Percentiles rank a stretch among this genome's conserved stretches.
phyloP scores from a whole-genome alignment of 2,329 filamentous ascomycete species.

The Pyricularia grisea region DNA sequence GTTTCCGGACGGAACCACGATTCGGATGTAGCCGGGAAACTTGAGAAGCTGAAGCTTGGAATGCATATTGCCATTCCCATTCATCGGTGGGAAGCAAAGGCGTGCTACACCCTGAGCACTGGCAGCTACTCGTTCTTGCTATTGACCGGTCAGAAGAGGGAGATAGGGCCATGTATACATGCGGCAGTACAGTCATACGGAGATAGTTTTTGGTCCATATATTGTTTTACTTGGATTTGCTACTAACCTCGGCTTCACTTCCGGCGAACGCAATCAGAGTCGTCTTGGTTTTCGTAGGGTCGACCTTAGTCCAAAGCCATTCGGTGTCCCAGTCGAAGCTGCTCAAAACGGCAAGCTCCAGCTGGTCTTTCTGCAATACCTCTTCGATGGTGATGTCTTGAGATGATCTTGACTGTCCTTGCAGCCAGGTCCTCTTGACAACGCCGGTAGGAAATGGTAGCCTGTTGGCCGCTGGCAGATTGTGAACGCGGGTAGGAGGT shows the following conservation, averaged over 20 bases:
- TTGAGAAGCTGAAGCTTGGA: slow-evolving; percentile 91
- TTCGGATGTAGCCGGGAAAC: slow-evolving; percentile 59
- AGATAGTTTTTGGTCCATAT: neutral
- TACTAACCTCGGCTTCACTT: slow-evolving; percentile 39
- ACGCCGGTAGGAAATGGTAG: slow-evolving; percentile 46
- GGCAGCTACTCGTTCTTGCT: slow-evolving; percentile 39
- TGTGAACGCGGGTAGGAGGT: neutral
- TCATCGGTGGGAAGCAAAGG: slow-evolving; percentile 78
- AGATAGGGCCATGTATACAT: neutral
- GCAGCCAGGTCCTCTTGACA: slow-evolving; percentile 75
- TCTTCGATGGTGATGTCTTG: slow-evolving; percentile 86
- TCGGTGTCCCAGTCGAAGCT: slow-evolving; percentile 80
- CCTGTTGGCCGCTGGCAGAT: neutral
- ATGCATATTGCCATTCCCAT: slow-evolving; percentile 71
- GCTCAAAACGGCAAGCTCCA: slow-evolving; percentile 73
- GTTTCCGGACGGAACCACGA: slow-evolving; percentile 84
- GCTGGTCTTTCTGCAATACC: slow-evolving; percentile 61
- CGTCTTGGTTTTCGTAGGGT: slow-evolving; percentile 50
- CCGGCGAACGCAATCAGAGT: slow-evolving; percentile 48
- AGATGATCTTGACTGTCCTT: slow-evolving; percentile 46
- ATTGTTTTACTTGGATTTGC: neutral
- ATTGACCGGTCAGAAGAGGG: neutral
- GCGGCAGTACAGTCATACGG: neutral
- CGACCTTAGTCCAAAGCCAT: slow-evolving; percentile 68
- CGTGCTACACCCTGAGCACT: slow-evolving; percentile 35